Evolutionary conservation across 805 yeast genomes (phyloP), one percentile per base, ranked within the genome.

Genomic region (Lachancea meyersii): DNA sequence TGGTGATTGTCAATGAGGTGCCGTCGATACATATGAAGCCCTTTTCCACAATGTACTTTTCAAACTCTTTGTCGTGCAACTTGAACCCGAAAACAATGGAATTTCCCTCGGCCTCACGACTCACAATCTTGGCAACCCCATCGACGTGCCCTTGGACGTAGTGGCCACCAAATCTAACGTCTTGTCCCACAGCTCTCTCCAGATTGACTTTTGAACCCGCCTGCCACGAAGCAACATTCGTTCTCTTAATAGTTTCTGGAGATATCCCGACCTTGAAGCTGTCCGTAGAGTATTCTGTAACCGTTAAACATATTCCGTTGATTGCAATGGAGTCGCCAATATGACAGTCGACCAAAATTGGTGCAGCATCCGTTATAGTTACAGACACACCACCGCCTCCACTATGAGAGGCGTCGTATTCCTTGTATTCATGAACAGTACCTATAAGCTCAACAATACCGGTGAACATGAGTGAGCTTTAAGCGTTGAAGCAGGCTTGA

Each of bases 71-170:
- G 47, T 87, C 93, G 45, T 83, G 70, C 41, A 87, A 71, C 61
- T 77, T 63, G 64, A 91, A 89, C 3, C 86, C 82, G 60, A 79
- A 83, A 3, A 81, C 71, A 26, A 87, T 68, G 1, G 97, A 81
- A 61, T 87, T 86, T n/a, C 64, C 83, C 56, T 89, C 97, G 1
- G 75, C 65, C 8, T 50, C 63, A 21, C 64, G 71, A 0, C 64
- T 61, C 1, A 73, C 71, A 31, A 91, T 82, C 27, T 60, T 63
- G 2, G 96, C 96, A 27, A 82, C 73, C 0, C 96, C 86, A 61
- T 93, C 99, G 22, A 93, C 87, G 67, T 93, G 99, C 5, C 98
- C 99, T 57, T 93, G 98, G 2, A 93, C 99, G 49, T 91, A 77
- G 63, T 93, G 99, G 1, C 99, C 99, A 19, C 99, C 99, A 55